phyloP scores from a whole-genome alignment of 768 basidiomycete species.

The Boletus rubropictus region DNA sequence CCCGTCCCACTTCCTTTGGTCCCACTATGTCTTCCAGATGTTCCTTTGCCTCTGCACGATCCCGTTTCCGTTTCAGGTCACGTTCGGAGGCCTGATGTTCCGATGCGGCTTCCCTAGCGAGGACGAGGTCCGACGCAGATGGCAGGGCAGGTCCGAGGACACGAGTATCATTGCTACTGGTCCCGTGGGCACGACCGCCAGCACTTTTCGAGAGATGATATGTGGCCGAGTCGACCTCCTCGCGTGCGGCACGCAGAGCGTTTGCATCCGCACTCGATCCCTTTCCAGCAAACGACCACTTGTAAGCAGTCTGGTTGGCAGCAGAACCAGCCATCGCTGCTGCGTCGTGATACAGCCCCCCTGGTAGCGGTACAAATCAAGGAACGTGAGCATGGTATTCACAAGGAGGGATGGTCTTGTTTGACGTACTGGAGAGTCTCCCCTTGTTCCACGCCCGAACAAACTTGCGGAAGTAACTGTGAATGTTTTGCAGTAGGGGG shows the following conservation, averaged over 20 bases:
- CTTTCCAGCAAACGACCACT: slow-evolving; percentile 81
- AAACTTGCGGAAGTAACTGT: slow-evolving; percentile 89
- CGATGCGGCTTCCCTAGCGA: not conserved
- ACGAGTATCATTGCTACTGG: slow-evolving; percentile 22
- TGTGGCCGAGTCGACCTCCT: slow-evolving; percentile 49
- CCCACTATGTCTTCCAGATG: slow-evolving; percentile 72
- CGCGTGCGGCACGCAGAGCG: slow-evolving; percentile 53
- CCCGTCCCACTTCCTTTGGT: slow-evolving; percentile 75
- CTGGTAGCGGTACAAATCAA: slow-evolving; percentile 28
- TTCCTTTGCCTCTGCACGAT: slow-evolving; percentile 59
- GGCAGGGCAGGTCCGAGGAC: slow-evolving; percentile 67
- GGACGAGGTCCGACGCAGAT: not conserved
- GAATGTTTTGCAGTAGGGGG: slow-evolving; percentile 5
- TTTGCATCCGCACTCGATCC: slow-evolving; percentile 50
- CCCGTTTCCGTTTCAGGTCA: slow-evolving; percentile 58
- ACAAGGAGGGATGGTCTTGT: too few relatives aligned
- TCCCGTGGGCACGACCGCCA: not conserved
- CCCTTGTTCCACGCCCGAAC: slow-evolving; percentile 88
- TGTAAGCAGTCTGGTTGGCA: slow-evolving; percentile 72
- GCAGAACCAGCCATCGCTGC: slow-evolving; percentile 50
- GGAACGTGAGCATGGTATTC: not conserved
- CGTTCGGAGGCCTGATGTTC: slow-evolving; percentile 32
- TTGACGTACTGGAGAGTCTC: slow-evolving; percentile 51
- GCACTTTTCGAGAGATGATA: slow-evolving; percentile 18
- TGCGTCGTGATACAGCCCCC: slow-evolving; percentile 55